phyloP scores from a whole-genome alignment of 495 filamentous ascomycete genomes.

The Lentithecium fluviatile region DNA sequence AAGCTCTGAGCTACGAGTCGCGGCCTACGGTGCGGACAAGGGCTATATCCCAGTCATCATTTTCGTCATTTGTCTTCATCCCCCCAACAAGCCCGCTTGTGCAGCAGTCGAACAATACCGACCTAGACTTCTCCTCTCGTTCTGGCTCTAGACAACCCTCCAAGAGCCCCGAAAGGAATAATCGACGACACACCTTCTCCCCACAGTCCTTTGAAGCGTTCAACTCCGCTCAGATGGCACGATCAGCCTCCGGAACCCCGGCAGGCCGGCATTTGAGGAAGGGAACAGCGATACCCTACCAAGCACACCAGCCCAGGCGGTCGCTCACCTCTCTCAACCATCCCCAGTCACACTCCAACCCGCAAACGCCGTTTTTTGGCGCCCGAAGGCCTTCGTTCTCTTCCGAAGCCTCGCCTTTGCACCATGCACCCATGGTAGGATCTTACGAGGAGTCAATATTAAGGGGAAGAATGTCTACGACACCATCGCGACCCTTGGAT shows the following conservation, averaged over 20 bases:
- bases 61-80: slow-evolving; percentile 81
- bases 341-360: slow-evolving; percentile 50
- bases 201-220: slow-evolving; percentile 53
- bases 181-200: slow-evolving; percentile 60
- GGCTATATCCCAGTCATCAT: slow-evolving; percentile 67
- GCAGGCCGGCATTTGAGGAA: slow-evolving; percentile 46
- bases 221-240: slow-evolving; percentile 23
- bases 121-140: slow-evolving; percentile 64
- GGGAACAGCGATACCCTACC: slow-evolving; percentile 60
- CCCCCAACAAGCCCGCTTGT: slow-evolving; percentile 90
- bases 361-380: slow-evolving; percentile 60
- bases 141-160: slow-evolving; percentile 40
- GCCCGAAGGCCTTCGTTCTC: slow-evolving; percentile 69
- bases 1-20: slow-evolving; percentile 7
- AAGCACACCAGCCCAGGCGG: slow-evolving; percentile 69
- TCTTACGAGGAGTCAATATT: slow-evolving; percentile 98
- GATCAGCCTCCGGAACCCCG: slow-evolving; percentile 24
- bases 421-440: slow-evolving; percentile 92
- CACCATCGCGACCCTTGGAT: slow-evolving; percentile 86
- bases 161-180: slow-evolving; percentile 49
- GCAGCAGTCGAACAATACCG: slow-evolving; percentile 84
- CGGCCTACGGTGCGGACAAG: slow-evolving; percentile 35
- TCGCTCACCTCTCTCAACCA: slow-evolving; percentile 61
- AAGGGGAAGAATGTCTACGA: slow-evolving; percentile 93
- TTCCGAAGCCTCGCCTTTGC: slow-evolving; percentile 72